Evolutionary conservation across 495 filamentous ascomycete species (phyloP).

Genomic region (Hypoxylon fuscum): DNA sequence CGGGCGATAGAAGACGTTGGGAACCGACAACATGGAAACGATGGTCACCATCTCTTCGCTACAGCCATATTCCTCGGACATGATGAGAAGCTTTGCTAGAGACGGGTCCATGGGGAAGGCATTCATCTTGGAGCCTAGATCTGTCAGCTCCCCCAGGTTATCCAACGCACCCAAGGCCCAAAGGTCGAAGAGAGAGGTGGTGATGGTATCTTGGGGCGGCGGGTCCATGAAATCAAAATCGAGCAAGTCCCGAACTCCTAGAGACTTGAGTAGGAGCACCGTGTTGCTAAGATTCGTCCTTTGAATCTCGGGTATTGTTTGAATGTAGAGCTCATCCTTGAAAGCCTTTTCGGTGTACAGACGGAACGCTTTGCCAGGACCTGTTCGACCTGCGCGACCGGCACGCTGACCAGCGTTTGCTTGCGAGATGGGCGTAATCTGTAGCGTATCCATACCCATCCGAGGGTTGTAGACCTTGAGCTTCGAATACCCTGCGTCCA

Average conservation of each 20-base stretch:
- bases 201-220: constrained; percentile 97
- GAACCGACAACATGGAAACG: constrained; percentile 97
- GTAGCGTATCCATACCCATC: constrained; percentile 99
- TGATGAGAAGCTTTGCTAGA: constrained; percentile 93
- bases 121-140: constrained; percentile 90
- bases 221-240: constrained; percentile 99
- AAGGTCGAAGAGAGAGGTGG: constrained; percentile 95
- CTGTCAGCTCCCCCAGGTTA: constrained; percentile 91
- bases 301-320: constrained; percentile 98
- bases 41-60: constrained; percentile 99
- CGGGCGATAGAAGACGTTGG: constrained; percentile 95
- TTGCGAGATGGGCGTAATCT: constrained; percentile 97
- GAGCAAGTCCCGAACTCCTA: constrained; percentile 92
- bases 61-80: constrained; percentile 83
- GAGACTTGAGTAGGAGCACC: constrained; percentile 89
- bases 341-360: constrained; percentile 95
- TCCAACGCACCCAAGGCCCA: constrained; percentile 96
- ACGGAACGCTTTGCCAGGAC: constrained; percentile 94
- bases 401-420: constrained; percentile 95
- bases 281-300: constrained; percentile 96
- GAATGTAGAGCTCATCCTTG: constrained; percentile 95
- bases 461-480: constrained; percentile 98
- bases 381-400: constrained; percentile 92
- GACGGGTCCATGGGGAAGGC: constrained; percentile 97
- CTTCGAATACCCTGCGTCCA: constrained; percentile 95